These are phyloP conservation scores for Penicillium pulvis DNA, from an alignment of 495 filamentous ascomycete genomes.

Conservation along the genomic window DNA sequence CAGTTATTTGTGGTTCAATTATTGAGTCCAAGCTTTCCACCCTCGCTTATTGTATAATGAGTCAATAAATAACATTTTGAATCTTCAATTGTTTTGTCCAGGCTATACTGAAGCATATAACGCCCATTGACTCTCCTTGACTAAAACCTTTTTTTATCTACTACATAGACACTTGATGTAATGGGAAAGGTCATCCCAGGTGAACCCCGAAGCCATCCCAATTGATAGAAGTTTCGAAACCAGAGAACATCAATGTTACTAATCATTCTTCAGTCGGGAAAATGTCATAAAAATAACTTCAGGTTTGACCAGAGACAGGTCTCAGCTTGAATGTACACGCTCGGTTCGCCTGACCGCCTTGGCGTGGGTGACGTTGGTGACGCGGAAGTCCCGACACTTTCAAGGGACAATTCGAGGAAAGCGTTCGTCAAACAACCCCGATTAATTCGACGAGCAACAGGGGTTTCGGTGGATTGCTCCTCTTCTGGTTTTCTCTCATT, in stretches of 20 bases:
- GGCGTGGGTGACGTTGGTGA: conserved; percentile 45
- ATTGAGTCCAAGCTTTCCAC: neutral
- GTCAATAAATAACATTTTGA: neutral
- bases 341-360: conserved; percentile 35
- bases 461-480: conserved; percentile 17
- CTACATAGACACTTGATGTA: too few relatives aligned
- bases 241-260: neutral
- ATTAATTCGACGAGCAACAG: conserved; percentile 27
- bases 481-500: conserved; percentile 2
- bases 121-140: too few relatives aligned
- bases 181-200: too few relatives aligned
- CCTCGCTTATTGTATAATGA: neutral
- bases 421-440: conserved; percentile 19
- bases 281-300: neutral
- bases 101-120: neutral
- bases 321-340: conserved; percentile 15
- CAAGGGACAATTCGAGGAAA: conserved; percentile 26
- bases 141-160: too few relatives aligned
- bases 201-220: neutral
- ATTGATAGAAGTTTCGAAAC: neutral
- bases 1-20: neutral
- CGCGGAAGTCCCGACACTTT: conserved; percentile 33
- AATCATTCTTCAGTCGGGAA: neutral
- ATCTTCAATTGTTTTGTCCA: neutral
- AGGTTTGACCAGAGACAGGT: conserved; percentile 5